Evolutionary conservation across 2,329 filamentous ascomycete species (phyloP).

Genomic region (Arthroderma sp.): DNA sequence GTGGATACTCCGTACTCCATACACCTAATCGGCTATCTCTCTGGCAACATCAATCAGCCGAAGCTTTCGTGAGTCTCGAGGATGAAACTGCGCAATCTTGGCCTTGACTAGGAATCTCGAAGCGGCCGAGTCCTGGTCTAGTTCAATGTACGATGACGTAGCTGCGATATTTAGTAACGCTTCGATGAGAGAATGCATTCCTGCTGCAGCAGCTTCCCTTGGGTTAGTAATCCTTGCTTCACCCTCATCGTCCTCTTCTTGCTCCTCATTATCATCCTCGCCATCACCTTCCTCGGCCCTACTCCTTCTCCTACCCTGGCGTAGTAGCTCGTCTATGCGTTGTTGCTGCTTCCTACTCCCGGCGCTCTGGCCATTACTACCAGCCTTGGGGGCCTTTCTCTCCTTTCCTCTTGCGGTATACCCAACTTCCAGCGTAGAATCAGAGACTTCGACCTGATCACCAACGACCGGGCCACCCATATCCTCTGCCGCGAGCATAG

Average conservation of each 20-base stretch:
- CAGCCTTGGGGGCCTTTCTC: constrained; percentile 33
- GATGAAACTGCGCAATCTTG: constrained; percentile 46
- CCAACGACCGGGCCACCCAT: constrained; percentile 73
- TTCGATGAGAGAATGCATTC: constrained; percentile 38
- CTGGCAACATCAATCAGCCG: constrained; percentile 42
- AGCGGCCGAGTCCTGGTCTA: constrained; percentile 41
- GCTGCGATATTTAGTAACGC: constrained; percentile 35
- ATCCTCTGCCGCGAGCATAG: constrained; percentile 71
- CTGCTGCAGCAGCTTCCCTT: constrained; percentile 37
- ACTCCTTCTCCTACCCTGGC: constrained; percentile 14
- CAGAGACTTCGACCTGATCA: constrained; percentile 53
- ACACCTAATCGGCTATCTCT: constrained; percentile 11
- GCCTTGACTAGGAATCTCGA: constrained; percentile 43
- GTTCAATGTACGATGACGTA: constrained; percentile 35
- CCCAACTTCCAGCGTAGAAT: constrained; percentile 42
- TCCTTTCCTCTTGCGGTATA: constrained; percentile 42
- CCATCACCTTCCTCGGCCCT: neutral
- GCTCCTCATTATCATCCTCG: constrained; percentile 13
- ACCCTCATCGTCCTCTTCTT: constrained; percentile 16
- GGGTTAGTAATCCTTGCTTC: constrained; percentile 26
- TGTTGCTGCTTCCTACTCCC: constrained; percentile 30
- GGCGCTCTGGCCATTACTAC: constrained; percentile 19
- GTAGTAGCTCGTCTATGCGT: constrained; percentile 42
- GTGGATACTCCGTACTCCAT: too few species aligned
- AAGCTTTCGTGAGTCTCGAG: constrained; percentile 41